Conservation (phyloP, 352 stramenopile genomes). For the Plasmopara halstedii region DNA sequence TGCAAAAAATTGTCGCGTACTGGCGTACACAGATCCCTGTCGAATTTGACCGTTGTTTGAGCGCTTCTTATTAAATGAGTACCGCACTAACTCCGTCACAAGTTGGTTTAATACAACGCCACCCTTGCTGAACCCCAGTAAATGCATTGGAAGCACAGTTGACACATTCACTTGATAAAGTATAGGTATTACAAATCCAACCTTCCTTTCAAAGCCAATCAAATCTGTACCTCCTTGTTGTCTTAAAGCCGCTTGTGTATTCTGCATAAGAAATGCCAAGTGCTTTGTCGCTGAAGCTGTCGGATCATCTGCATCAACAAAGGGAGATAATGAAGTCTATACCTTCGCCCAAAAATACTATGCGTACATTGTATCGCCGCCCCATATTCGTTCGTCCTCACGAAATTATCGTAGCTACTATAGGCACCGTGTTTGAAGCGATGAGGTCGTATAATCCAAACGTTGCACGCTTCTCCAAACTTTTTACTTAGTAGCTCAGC, state of each 20-base stretch:
- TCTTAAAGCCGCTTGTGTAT: constrained; percentile 16
- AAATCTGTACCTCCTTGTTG: constrained; percentile 22
- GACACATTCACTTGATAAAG: constrained; percentile 30
- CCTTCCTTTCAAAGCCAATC: not conserved
- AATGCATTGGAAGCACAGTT: constrained; percentile 41
- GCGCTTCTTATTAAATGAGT: constrained; percentile 30
- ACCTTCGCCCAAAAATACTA: not conserved
- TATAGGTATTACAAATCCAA: not conserved
- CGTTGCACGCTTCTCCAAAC: constrained; percentile 41
- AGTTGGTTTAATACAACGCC: constrained; percentile 63
- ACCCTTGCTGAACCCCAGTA: constrained; percentile 66
- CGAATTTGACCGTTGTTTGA: constrained; percentile 22
- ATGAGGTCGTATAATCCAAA: constrained; percentile 51
- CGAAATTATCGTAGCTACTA: constrained; percentile 62
- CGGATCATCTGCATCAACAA: constrained; percentile 23
- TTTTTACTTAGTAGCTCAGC: constrained; percentile 36
- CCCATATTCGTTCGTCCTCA: constrained; percentile 45
- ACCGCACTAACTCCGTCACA: constrained; percentile 48
- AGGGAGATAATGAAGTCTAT: constrained; percentile 2
- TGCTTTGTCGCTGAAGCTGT: constrained; percentile 30
- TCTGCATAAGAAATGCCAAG: constrained; percentile 34
- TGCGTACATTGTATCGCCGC: constrained; percentile 34
- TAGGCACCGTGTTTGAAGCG: constrained; percentile 37
- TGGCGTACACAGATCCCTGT: constrained; percentile 26
- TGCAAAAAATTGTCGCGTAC: constrained; percentile 32